phyloP scores from a whole-genome alignment of 345 rosid species.

The Abelmoschus esculentus region DNA sequence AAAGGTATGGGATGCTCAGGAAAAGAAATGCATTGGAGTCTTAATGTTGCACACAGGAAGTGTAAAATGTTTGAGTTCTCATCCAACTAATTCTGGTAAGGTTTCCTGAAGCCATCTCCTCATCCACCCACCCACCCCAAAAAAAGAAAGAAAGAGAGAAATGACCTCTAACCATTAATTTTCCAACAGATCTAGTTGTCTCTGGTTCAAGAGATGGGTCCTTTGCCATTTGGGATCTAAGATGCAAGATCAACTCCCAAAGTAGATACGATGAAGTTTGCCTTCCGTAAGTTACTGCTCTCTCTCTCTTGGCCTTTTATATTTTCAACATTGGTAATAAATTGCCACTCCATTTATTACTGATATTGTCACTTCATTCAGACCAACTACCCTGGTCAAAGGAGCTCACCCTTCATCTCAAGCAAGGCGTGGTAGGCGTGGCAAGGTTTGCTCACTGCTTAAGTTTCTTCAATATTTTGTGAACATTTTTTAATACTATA shows the following conservation, averaged over 20 bases:
- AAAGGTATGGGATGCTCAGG: conserved; percentile 73
- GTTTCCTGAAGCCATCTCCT: background rate
- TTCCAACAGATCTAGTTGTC: conserved; percentile 52
- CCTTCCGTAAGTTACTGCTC: conserved; percentile 33
- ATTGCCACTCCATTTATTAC: background rate
- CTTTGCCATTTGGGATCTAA: conserved; percentile 87
- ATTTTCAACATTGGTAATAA: background rate
- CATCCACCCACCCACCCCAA: no score
- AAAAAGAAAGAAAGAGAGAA: background rate
- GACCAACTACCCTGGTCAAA: conserved; percentile 56
- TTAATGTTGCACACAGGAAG: conserved; percentile 77
- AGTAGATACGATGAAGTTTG: conserved; percentile 26
- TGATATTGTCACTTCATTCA: conserved; percentile 18
- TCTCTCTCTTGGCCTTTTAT: background rate
- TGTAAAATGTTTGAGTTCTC: conserved; percentile 69
- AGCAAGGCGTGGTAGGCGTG: conserved; percentile 49
- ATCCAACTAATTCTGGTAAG: conserved; percentile 71
- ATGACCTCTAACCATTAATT: background rate
- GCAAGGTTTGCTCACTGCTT: conserved; percentile 47
- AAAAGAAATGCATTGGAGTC: conserved; percentile 49
- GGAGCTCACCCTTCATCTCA: conserved; percentile 75
- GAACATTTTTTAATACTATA: conserved; percentile 15
- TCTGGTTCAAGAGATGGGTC: conserved; percentile 97
- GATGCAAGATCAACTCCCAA: conserved; percentile 44
- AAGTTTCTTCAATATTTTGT: conserved; percentile 4